Base-by-base conservation (phyloP, 805 yeast genomes). In the Candida berthetii region DNA sequence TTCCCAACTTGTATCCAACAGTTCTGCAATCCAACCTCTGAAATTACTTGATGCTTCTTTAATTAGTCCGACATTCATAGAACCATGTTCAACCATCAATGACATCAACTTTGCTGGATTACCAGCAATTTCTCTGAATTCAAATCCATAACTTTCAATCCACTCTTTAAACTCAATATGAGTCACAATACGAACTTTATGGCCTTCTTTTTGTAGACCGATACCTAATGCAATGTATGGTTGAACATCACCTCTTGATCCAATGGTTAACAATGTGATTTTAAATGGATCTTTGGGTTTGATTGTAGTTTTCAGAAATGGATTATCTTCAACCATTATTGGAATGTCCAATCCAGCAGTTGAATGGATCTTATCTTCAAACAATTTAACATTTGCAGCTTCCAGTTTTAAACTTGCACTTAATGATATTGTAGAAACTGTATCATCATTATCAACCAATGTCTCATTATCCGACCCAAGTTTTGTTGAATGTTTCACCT, bases 201-300 rank as follows among this genome's bases (percentile, higher is more conserved):
- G 97, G 0, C 97, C 97, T 50, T 91, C 96, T 19, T 66, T 68
- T 37, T 78, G 61, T 35, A 91, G 66, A 0, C 90, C 96, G 49
- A 80, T 78, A 0, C 87, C 93, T n/a, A 91, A 63, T 0, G 97
- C 91, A 49, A 91, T 84, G 58, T 89, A 91, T 0, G 98, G 98
- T 62, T 91, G 98, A 7, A 91, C 97, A 62, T 91, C 98, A 28
- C 98, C 98, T 44, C 98, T 72, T 0, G 96, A 88, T 0, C 98
- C 98, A 52, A 91, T 91, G 0, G 97, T 91, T 43, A 91, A 62
- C 37, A 88, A 64, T 0, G 85, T 81, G 53, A 90, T 74, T 24
- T 71, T 73, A 50, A 72, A 74, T 2, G 78, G 61, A 39, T 75
- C 69, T 1, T 69, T 55, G 0, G 95, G 85, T 42, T 66, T 69